Evolutionary conservation across 2,329 filamentous ascomycete genomes (phyloP).

Genomic region (Xylariales sp.): DNA sequence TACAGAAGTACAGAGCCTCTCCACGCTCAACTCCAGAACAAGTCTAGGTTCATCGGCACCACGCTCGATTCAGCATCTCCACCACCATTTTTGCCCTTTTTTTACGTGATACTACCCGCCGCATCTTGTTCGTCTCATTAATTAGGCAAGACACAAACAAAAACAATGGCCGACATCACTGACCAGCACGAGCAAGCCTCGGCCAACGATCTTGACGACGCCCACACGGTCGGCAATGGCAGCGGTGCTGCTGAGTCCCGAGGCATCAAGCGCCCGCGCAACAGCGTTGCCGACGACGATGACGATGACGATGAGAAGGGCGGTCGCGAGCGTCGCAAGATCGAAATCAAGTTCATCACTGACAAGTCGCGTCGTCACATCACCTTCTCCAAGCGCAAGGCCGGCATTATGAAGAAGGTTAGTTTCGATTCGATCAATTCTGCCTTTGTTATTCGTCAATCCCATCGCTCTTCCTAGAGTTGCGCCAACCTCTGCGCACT

Average conservation of each 20-base stretch:
- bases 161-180: conserved; percentile 72
- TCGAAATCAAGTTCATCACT: conserved; percentile 99
- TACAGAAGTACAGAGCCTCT: conserved; percentile 36
- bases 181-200: conserved; percentile 74
- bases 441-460: not conserved
- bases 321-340: conserved; percentile 96
- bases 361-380: conserved; percentile 99
- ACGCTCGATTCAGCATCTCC: conserved; percentile 63
- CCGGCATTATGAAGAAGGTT: conserved; percentile 99
- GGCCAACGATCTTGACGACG: conserved; percentile 69
- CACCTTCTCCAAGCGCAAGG: conserved; percentile 99
- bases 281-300: conserved; percentile 82
- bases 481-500: conserved; percentile 7
- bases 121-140: conserved; percentile 8
- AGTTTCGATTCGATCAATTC: conserved; percentile 27
- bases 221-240: conserved; percentile 70
- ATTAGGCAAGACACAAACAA: conserved; percentile 21
- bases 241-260: conserved; percentile 62
- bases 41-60: conserved; percentile 64
- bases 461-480: not conserved
- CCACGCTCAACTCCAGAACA: conserved; percentile 55
- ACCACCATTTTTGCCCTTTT: conserved; percentile 51
- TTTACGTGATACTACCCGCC: conserved; percentile 44
- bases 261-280: conserved; percentile 85
- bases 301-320: conserved; percentile 98